Conservation (phyloP, 169 alveolate species). For the Plasmodium gallinaceum region DNA sequence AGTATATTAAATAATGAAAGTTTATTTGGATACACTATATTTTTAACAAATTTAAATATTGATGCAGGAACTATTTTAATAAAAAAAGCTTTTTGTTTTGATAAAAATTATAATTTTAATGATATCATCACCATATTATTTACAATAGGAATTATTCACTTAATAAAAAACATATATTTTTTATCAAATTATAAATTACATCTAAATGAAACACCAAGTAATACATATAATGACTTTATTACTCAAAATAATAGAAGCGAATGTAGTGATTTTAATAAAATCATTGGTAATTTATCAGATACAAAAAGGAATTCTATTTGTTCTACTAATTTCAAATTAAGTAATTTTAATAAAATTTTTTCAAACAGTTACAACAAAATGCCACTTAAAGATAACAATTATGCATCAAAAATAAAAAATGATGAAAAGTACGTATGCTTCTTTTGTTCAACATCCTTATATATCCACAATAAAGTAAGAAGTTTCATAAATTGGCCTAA, state of each 20-base stretch:
- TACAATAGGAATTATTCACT: slow-evolving; percentile 42
- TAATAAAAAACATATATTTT: slow-evolving; percentile 35
- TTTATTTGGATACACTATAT: slow-evolving; percentile 47
- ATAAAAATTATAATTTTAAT: slow-evolving; percentile 43
- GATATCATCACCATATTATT: slow-evolving; percentile 63
- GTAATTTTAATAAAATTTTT: no score
- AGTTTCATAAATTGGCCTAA: slow-evolving; percentile 71
- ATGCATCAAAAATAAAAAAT: slow-evolving; percentile 60
- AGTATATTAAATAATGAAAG: slow-evolving; percentile 71
- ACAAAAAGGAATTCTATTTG: no score
- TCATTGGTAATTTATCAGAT: no score
- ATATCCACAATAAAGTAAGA: slow-evolving; percentile 59
- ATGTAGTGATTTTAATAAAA: no score
- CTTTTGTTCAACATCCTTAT: slow-evolving; percentile 47
- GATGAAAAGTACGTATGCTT: slow-evolving; percentile 63
- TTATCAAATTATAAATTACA: slow-evolving; percentile 14
- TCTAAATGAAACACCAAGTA: no score
- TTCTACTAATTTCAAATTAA: no score
- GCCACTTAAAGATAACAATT: not conserved
- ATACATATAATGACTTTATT: no score
- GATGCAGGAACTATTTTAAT: slow-evolving; percentile 43
- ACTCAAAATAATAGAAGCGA: no score
- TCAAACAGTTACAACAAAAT: no score
- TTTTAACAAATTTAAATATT: slow-evolving; percentile 41
- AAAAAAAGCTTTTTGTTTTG: slow-evolving; percentile 27